Evolutionary conservation across 371 early-diverging fungal species (phyloP), one percentile per base, ranked within the genome.

Genomic region (Basidiobolus heterosporus): DNA sequence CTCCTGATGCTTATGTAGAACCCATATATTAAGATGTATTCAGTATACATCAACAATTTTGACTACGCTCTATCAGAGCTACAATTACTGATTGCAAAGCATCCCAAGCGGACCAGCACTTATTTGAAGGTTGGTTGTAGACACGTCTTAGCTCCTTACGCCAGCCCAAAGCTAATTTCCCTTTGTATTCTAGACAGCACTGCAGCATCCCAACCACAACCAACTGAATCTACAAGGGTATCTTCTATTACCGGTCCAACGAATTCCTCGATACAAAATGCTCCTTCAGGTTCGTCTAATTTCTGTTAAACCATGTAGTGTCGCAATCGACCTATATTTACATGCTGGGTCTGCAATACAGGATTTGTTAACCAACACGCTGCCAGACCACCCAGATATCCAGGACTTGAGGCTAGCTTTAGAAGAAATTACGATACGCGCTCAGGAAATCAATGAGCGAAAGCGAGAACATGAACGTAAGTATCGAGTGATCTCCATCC

Each of bases 191-290:
- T 5, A 30, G 30, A 5, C 30, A 5, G 30, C 30, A 5, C 30
- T 30, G 9, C 30, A 30, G 30, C 76, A 80, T 43, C 64, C 66
- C 0, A 54, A 67, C 22, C 80, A 80, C 47, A 71, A 55, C 7
- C 70, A 69, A 42, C 45, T 85, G 48, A 74, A 64, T 36, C 66
- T 88, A 8, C 76, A 80, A 42, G 74, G 82, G 2, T 84, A 75
- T 55, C 58, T 88, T 47, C 69, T 87, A 16, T 59, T 85, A 37
- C 89, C 89, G 0, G 73, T 88, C 2, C 89, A 88, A 56, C 72
- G 89, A 2, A 68, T 88, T 41, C 85, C 83, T 1, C 76, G 87
- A 38, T 87, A 85, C 59, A 69, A 67, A 52, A 48, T 88, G 52
- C 65, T 88, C 18, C 65, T 85, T 16, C 30, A 30, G 30, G 30